Percentiles rank a stretch among this genome's conserved stretches.
These are phyloP conservation scores for Pascua sp. DNA, from an alignment of 1,284 basidiomycete species.

Conservation along the genomic window DNA sequence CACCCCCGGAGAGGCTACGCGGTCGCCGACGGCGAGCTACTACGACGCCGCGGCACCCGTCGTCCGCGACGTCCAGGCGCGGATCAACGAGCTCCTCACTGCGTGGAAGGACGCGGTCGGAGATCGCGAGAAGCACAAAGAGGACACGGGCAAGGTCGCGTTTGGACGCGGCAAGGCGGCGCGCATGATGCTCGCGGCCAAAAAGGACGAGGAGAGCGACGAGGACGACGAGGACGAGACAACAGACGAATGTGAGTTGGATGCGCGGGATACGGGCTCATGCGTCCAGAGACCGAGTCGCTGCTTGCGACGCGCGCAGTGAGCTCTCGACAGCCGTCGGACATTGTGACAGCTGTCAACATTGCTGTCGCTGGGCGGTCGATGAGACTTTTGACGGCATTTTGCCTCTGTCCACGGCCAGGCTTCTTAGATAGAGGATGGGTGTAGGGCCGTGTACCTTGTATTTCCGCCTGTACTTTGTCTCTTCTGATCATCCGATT, in stretches of 20 bases:
- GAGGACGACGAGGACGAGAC: conserved; percentile 9
- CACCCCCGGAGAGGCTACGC: neutral
- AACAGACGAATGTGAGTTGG: conserved; percentile 1
- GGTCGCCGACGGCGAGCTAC: conserved; percentile 21
- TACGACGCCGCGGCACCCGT: conserved; percentile 21
- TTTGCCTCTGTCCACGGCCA: too few relatives aligned
- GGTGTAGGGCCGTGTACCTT: too few relatives aligned
- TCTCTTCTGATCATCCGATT: too few relatives aligned
- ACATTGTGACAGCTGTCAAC: too few relatives aligned
- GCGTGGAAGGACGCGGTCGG: conserved; percentile 39
- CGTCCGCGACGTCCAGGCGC: conserved; percentile 21
- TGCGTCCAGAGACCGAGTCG: too few relatives aligned
- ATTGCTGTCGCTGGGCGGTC: too few relatives aligned
- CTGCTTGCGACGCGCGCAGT: too few relatives aligned
- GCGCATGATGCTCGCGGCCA: conserved; percentile 26
- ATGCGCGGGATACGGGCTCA: too few relatives aligned
- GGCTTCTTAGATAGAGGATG: too few relatives aligned
- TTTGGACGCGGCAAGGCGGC: conserved; percentile 30
- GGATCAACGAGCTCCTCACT: conserved; percentile 28
- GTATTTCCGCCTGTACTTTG: too few relatives aligned
- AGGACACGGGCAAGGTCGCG: conserved; percentile 25
- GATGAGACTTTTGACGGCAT: too few relatives aligned
- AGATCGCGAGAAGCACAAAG: conserved; percentile 33
- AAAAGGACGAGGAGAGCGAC: conserved; percentile 14
- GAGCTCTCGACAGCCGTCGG: too few relatives aligned